These are phyloP conservation scores for Lepidium africanum DNA, from an alignment of 345 rosid genomes.

Conservation along the genomic window DNA sequence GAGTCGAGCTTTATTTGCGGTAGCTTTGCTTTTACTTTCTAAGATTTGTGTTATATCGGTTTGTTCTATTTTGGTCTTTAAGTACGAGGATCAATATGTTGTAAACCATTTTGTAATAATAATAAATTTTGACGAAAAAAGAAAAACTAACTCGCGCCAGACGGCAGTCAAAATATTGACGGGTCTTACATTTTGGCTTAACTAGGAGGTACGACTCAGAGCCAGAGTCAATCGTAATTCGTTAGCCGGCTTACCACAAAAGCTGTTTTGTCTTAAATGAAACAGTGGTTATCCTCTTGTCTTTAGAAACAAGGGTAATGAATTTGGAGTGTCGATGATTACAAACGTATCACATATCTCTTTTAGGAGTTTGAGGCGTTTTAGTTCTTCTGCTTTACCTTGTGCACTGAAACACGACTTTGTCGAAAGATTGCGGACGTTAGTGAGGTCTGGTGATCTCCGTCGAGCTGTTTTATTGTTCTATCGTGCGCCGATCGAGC, in stretches of 20 bases:
- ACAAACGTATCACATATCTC: constrained; percentile 10
- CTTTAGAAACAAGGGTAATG: not conserved
- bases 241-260: not conserved
- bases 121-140: too few species aligned
- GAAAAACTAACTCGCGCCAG: too few species aligned
- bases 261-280: not conserved
- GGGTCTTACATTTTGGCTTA: not conserved
- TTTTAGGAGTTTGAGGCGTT: constrained; percentile 15
- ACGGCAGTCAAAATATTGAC: too few species aligned
- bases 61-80: too few species aligned
- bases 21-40: too few species aligned
- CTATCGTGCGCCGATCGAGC: constrained; percentile 28
- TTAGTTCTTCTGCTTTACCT: constrained; percentile 17
- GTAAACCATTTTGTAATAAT: too few species aligned
- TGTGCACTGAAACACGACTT: constrained; percentile 7
- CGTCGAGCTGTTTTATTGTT: constrained; percentile 43
- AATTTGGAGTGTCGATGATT: constrained; percentile 9
- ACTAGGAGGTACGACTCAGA: not conserved
- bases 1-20: too few species aligned
- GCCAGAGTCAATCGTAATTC: not conserved
- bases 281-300: not conserved
- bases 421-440: constrained; percentile 8
- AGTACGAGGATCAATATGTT: too few species aligned
- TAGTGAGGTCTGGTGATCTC: constrained; percentile 29
- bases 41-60: too few species aligned